Base-by-base conservation (phyloP, 108 stramenopile species). In the Skeletonema costatum region DNA sequence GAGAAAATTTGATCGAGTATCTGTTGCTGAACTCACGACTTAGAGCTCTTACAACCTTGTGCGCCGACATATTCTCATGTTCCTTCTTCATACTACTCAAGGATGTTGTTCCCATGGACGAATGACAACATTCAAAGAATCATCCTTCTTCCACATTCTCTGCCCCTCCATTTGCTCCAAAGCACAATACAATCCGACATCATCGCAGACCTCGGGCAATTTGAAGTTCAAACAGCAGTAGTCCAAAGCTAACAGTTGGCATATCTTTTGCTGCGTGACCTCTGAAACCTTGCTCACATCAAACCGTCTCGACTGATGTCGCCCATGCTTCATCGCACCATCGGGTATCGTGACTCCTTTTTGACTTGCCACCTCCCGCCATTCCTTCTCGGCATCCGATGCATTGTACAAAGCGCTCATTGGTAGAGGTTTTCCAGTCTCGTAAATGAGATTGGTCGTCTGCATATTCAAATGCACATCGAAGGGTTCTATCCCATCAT, bases 141-240 rank as follows among this genome's bases (percentile, higher is more conserved):
- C 19, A 63, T 38, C 62, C 62, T 63, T 5, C 36, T 32, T 29
- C 25, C 62, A 63, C 25, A n/a, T 32, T 21, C 62, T n/a, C 38
- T 36, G 3, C 32, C 21, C 68, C 32, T 31, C 66, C 51, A 68
- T 48, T 35, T 66, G 50, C 41, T 76, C 75, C 25, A 76, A 25
- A 19, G 71, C 42, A 50, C 82, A 83, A 73, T 71, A 76, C 32
- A 76, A 70, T 2, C 59, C 51, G 0, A 66, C 48, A 31, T 75
- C 64, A 5, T 53, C 71, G 32, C 82, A 83, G 3, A 73, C 82
- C 32, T 69, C 42, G 19, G 82, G 82, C 62, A 83, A 60, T 60
- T 67, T 50, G 0, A 83, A 56, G 56, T 83, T 83, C 56, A 83
- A 73, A 14, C 82, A 83, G 41, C 82, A 83, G 53, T 83, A 83